Evolutionary conservation across 441 rosid species (phyloP).

Genomic region (Breynia disticha): DNA sequence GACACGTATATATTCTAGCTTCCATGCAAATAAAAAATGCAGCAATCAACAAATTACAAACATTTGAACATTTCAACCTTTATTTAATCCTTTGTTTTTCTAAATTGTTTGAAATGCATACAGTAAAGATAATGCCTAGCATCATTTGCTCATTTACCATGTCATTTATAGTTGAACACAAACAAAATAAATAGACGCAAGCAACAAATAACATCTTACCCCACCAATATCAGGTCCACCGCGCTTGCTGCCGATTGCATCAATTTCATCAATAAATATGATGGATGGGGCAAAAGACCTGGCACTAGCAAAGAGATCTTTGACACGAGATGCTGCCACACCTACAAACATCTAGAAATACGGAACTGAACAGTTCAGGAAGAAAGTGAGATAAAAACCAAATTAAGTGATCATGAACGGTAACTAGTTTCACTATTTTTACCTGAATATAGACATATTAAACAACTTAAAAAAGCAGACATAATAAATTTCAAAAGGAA

Average conservation of each 20-base stretch:
- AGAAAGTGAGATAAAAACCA: no score
- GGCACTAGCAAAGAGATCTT: slow-evolving; percentile 88
- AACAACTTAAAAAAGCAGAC: no score
- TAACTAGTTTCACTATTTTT: no score
- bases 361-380: background rate
- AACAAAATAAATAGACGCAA: background rate
- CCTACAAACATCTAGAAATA: slow-evolving; percentile 89
- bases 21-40: no score
- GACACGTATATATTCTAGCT: no score
- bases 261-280: slow-evolving; percentile 94
- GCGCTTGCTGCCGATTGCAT: slow-evolving; percentile 97
- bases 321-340: slow-evolving; percentile 97
- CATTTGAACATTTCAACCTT: no score
- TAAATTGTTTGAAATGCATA: no score
- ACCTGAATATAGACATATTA: no score
- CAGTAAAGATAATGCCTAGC: background rate
- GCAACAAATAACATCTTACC: slow-evolving; percentile 36
- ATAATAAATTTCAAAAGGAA: no score
- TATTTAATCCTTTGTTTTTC: no score
- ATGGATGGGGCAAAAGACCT: slow-evolving; percentile 93
- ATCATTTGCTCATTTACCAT: background rate
- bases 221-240: slow-evolving; percentile 99
- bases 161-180: background rate
- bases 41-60: no score
- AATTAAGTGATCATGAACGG: no score